Evolutionary conservation across 352 stramenopile species (phyloP).

Genomic region (Phytopythium oedochilum): DNA sequence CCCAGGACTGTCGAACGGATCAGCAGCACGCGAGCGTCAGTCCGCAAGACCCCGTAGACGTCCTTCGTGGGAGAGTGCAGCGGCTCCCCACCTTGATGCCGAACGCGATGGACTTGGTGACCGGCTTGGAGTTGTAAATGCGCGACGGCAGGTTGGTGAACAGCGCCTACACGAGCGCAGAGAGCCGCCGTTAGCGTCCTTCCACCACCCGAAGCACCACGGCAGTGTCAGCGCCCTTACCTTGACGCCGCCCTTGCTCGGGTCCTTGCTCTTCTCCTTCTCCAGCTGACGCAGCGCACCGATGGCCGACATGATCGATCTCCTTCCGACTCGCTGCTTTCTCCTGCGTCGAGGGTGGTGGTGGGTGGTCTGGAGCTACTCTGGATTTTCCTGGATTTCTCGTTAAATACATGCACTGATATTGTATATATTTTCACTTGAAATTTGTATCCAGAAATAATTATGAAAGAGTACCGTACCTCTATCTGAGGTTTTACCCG

Average conservation of each 20-base stretch:
- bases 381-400: no score
- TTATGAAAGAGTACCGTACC: no score
- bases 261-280: conserved; percentile 76
- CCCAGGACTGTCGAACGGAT: conserved; percentile 29
- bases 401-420: no score
- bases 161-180: conserved; percentile 33
- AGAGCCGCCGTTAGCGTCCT: neutral
- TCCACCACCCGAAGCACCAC: neutral
- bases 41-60: neutral
- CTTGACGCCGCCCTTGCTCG: conserved; percentile 54
- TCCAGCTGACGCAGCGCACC: conserved; percentile 76
- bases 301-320: conserved; percentile 69
- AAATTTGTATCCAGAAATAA: no score
- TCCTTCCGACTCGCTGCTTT: conserved; percentile 5
- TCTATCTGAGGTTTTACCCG: no score
- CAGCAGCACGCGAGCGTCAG: conserved; percentile 4
- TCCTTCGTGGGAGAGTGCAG: no score
- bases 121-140: conserved; percentile 55
- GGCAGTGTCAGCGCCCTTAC: conserved; percentile 20
- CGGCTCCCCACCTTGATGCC: conserved; percentile 48
- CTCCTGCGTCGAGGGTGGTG: neutral
- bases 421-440: no score
- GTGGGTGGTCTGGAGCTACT: no score
- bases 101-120: conserved; percentile 59
- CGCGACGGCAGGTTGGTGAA: conserved; percentile 68